These are phyloP conservation scores for Isatis tinctoria DNA, from an alignment of 345 rosid species.

Conservation along the genomic window DNA sequence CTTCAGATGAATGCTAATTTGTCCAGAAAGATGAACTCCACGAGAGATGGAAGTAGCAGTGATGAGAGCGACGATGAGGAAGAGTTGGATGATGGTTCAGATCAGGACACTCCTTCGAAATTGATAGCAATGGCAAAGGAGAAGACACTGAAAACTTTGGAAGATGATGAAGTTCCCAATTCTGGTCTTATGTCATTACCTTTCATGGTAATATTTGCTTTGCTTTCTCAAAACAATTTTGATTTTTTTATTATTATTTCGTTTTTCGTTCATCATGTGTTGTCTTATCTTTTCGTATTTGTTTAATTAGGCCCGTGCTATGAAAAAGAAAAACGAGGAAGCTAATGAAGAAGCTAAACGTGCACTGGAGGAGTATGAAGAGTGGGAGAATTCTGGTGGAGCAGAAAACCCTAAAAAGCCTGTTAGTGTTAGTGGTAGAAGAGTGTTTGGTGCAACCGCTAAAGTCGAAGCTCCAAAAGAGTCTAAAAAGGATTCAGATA, in stretches of 20 bases:
- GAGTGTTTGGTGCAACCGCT: constrained; percentile 63
- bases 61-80: constrained; percentile 62
- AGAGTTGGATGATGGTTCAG: constrained; percentile 39
- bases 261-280: not conserved
- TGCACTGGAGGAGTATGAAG: constrained; percentile 75
- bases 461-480: constrained; percentile 40
- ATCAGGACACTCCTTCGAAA: constrained; percentile 50
- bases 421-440: constrained; percentile 56
- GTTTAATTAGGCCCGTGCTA: constrained; percentile 63
- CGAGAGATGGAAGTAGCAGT: constrained; percentile 64
- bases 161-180: constrained; percentile 58
- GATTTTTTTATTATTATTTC: not conserved
- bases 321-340: constrained; percentile 66
- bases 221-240: not conserved
- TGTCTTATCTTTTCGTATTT: not conserved
- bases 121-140: constrained; percentile 63
- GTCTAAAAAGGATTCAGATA: constrained; percentile 40
- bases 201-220: constrained; percentile 66
- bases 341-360: constrained; percentile 73
- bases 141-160: constrained; percentile 61
- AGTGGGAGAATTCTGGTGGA: constrained; percentile 45
- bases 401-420: constrained; percentile 36
- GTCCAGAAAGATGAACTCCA: constrained; percentile 82
- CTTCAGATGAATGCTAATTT: constrained; percentile 65
- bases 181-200: constrained; percentile 87